Evolutionary conservation across 805 yeast species (phyloP).

Genomic region (Cyberlindnera euphorbiae): DNA sequence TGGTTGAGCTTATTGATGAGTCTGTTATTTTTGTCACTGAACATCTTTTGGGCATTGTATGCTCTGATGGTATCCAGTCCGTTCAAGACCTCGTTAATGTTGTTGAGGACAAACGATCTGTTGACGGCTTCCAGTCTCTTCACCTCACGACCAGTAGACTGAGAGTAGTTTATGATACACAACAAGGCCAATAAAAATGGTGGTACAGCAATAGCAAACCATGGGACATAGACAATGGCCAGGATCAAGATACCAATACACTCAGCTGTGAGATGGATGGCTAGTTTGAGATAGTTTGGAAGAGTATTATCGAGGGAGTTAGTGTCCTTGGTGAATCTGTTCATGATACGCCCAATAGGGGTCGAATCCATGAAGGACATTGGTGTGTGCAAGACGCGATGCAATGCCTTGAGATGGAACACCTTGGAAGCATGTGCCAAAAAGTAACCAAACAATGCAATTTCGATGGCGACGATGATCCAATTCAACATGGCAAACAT

Average conservation of each 20-base stretch:
- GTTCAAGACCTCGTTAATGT: constrained; percentile 62
- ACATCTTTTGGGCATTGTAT: constrained; percentile 41
- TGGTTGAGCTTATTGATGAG: constrained; percentile 58
- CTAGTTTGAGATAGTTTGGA: constrained; percentile 55
- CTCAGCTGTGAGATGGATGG: constrained; percentile 40
- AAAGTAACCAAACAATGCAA: constrained; percentile 22
- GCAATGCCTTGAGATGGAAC: constrained; percentile 44
- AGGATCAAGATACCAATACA: constrained; percentile 56
- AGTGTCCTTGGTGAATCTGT: constrained; percentile 63
- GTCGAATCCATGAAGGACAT: constrained; percentile 79
- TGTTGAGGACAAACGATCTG: constrained; percentile 63
- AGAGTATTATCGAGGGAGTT: constrained; percentile 76
- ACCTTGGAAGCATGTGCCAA: constrained; percentile 11
- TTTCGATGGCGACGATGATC: constrained; percentile 24
- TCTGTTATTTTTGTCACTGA: constrained; percentile 39
- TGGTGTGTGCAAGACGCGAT: constrained; percentile 60
- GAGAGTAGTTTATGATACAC: constrained; percentile 51
- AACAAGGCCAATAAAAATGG: constrained; percentile 39
- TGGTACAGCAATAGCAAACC: constrained; percentile 65
- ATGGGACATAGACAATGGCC: constrained; percentile 66
- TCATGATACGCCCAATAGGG: constrained; percentile 34
- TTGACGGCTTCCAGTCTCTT: constrained; percentile 71
- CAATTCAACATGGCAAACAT: constrained; percentile 48
- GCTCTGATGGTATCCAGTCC: constrained; percentile 63
- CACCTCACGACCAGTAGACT: constrained; percentile 68